A percentile compares a stretch with the other conserved stretches of the same genome.
These are phyloP conservation scores for Apiotrichum akiyoshidainum DNA, from an alignment of 1,284 basidiomycete species.

Conservation along the genomic window DNA sequence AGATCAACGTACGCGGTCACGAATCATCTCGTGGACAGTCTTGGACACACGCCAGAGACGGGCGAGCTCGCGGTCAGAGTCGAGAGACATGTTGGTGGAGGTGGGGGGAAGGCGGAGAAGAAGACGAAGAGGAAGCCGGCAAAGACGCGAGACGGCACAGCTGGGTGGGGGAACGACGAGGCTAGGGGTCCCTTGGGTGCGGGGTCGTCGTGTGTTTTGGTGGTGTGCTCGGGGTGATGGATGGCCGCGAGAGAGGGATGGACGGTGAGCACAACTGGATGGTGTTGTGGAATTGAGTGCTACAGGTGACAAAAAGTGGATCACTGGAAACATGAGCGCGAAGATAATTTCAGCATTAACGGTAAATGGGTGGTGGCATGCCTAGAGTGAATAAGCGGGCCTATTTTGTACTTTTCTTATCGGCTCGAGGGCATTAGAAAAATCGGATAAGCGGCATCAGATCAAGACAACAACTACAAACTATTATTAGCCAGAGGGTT, in stretches of 20 bases:
- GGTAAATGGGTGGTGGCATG: neutral
- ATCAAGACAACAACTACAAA: too few species aligned
- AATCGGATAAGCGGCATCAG: too few species aligned
- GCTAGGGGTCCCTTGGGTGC: too few species aligned
- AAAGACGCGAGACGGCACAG: neutral
- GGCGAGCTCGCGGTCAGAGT: constrained; percentile 46
- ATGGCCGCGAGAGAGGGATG: neutral
- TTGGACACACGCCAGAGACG: constrained; percentile 92
- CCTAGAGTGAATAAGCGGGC: neutral
- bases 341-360: neutral
- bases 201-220: neutral
- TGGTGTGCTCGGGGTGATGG: neutral
- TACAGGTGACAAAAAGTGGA: constrained; percentile 5
- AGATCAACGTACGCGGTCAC: constrained; percentile 62
- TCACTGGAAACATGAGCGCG: neutral
- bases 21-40: constrained; percentile 94
- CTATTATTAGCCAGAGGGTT: too few species aligned
- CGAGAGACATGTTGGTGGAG: constrained; percentile 31
- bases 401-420: neutral
- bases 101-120: neutral
- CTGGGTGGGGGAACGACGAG: neutral
- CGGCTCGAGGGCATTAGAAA: too few species aligned
- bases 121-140: neutral
- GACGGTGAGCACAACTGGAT: constrained; percentile 1
- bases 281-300: constrained; percentile 1